Evolutionary conservation across 2,329 filamentous ascomycete species (phyloP), one percentile per base, ranked within the genome.

Genomic region (Juglanconis juglandina): DNA sequence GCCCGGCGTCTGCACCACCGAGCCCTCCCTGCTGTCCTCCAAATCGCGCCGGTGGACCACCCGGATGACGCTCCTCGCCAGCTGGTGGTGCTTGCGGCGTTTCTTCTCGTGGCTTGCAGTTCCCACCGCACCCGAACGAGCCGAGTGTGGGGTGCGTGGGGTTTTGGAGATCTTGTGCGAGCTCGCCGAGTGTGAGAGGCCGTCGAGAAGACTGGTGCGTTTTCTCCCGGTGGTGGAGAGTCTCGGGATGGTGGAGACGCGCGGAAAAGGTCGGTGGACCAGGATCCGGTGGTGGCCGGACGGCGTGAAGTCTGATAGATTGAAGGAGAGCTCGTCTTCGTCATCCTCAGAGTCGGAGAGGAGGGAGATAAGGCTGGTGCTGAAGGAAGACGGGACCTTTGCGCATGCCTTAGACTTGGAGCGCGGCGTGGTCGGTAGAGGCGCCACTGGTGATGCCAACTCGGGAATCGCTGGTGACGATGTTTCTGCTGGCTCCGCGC

Each of bases 1-100:
- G 2, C 81, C 77, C 0, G 82, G 81, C 9, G 81, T 84, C 64
- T 73, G 73, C 4, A 77, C 66, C 37, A 73, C 64, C 33, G 68
- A 68, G 11, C 55, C 65, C 34, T 54, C 62, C 51, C 33, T 10
- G 11, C 41, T 17, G n/a, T 8, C 32, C 44, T 53, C 51, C 30
- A 37, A 59, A 1, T 50, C 46, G 49, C n/a, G 63, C 34, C 47
- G 47, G 52, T 10, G 35, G 7, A 47, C 44, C 14, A 50, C 59
- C 47, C 53, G 60, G 37, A 54, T 34, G 39, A 59, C 59, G 42
- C 59, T 62, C 33, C 44, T 24, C 37, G 41, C 41, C 24, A 61
- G 51, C n/a, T 41, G 41, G 49, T 37, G 33, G 41, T 42, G 30
- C 60, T 56, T 17, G 37, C 52, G 37, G 39, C 17, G 46, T 17